Evolutionary conservation across 129 eudicot species (phyloP).

Genomic region (Smallanthus sonchifolius): DNA sequence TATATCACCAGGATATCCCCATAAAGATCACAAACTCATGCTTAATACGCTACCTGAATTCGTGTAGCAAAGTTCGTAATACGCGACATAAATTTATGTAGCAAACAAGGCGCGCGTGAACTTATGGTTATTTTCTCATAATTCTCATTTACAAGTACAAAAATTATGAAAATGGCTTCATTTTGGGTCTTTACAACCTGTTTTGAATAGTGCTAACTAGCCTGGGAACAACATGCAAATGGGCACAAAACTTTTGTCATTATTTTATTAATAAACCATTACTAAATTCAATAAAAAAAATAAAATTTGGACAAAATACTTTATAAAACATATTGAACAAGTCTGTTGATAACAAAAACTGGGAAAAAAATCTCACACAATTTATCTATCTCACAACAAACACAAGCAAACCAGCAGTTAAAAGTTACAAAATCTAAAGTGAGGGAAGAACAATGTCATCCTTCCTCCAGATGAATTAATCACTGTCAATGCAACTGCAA

Average conservation of each 20-base stretch:
- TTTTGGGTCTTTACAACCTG: not conserved
- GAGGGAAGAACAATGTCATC: conserved; percentile 2
- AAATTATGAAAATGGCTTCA: not conserved
- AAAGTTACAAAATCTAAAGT: conserved; percentile 12
- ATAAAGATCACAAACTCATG: too few species aligned
- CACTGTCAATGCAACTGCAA: conserved; percentile 19
- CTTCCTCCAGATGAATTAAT: conserved; percentile 20
- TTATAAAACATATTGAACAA: not conserved
- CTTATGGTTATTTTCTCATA: not conserved
- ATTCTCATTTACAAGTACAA: not conserved
- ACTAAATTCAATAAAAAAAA: not conserved
- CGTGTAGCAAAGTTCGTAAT: too few species aligned
- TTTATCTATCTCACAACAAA: conserved; percentile 17
- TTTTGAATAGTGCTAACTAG: not conserved
- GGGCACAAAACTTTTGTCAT: not conserved
- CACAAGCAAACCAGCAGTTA: conserved; percentile 26
- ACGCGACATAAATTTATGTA: not conserved
- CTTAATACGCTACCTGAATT: too few species aligned
- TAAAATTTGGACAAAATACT: not conserved
- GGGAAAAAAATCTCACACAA: conserved; percentile 10
- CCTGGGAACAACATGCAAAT: not conserved
- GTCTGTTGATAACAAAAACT: not conserved
- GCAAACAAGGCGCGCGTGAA: not conserved
- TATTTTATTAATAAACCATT: not conserved
- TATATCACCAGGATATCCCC: too few species aligned